phyloP scores from a whole-genome alignment of 2,329 filamentous ascomycete species.

The Fusarium chaquense region DNA sequence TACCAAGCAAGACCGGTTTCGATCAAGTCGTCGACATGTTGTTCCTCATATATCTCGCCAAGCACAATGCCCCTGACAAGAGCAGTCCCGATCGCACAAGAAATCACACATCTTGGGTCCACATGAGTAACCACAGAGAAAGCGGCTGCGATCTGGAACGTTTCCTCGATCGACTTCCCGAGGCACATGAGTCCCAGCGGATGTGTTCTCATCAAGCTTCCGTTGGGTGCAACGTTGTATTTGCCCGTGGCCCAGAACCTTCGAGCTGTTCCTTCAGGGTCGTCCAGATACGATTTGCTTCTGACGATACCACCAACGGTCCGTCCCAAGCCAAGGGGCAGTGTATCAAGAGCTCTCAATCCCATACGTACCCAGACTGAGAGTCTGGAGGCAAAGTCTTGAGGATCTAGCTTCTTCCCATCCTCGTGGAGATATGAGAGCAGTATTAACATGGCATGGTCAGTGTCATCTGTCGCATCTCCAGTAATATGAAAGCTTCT shows the following conservation, averaged over 20 bases:
- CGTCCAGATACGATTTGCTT: constrained; percentile 53
- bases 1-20: constrained; percentile 58
- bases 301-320: constrained; percentile 61
- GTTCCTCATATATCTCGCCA: constrained; percentile 57
- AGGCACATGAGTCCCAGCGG: constrained; percentile 63
- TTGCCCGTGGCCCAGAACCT: constrained; percentile 56
- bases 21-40: constrained; percentile 57
- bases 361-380: constrained; percentile 62
- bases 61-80: constrained; percentile 60
- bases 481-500: constrained; percentile 56
- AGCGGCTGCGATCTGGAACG: constrained; percentile 57
- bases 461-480: constrained; percentile 68
- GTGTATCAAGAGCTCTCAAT: constrained; percentile 59
- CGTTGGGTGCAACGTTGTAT: constrained; percentile 61
- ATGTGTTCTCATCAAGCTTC: constrained; percentile 66
- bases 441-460: constrained; percentile 63
- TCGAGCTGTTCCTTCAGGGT: constrained; percentile 57
- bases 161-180: constrained; percentile 55
- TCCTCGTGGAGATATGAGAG: constrained; percentile 61
- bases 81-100: constrained; percentile 61
- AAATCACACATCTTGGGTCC: constrained; percentile 64
- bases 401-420: constrained; percentile 52
- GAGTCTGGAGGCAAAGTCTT: constrained; percentile 60
- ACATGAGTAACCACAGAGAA: constrained; percentile 62
- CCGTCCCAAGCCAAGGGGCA: constrained; percentile 61